Percentiles rank a stretch among this genome's conserved stretches.
Evolutionary conservation across 768 basidiomycete genomes (phyloP).

Genomic region (Rhizopogon salebrosus): DNA sequence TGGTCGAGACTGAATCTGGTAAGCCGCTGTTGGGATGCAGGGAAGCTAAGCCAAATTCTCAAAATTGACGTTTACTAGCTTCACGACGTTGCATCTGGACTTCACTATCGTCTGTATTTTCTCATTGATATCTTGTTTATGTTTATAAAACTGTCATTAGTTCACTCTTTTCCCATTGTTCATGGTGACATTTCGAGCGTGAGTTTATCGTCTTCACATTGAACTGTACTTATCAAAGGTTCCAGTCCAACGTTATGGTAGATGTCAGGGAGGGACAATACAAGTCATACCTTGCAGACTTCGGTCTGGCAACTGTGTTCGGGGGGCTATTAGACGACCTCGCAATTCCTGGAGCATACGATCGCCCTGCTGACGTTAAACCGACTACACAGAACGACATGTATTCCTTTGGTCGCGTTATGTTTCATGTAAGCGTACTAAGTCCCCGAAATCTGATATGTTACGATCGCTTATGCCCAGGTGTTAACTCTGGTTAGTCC

Average conservation of each 20-base stretch:
- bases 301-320: conserved; percentile 35
- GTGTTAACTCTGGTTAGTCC: background rate
- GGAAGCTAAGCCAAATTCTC: background rate
- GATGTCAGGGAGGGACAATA: conserved; percentile 23
- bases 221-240: background rate
- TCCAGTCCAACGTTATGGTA: conserved; percentile 37
- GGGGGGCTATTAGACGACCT: conserved; percentile 11
- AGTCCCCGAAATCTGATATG: background rate
- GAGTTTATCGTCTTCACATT: background rate
- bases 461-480: background rate
- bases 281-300: conserved; percentile 35
- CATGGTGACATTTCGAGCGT: conserved; percentile 4
- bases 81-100: background rate
- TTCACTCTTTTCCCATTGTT: background rate
- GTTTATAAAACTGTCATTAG: background rate
- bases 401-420: conserved; percentile 28
- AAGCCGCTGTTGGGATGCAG: background rate
- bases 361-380: conserved; percentile 13
- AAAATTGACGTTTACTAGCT: background rate
- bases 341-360: background rate
- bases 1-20: conserved; percentile 12
- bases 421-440: background rate
- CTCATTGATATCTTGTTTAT: background rate
- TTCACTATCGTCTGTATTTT: background rate
- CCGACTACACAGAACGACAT: conserved; percentile 28